phyloP scores from a whole-genome alignment of 805 yeast genomes.

The Ogataea sp. region DNA sequence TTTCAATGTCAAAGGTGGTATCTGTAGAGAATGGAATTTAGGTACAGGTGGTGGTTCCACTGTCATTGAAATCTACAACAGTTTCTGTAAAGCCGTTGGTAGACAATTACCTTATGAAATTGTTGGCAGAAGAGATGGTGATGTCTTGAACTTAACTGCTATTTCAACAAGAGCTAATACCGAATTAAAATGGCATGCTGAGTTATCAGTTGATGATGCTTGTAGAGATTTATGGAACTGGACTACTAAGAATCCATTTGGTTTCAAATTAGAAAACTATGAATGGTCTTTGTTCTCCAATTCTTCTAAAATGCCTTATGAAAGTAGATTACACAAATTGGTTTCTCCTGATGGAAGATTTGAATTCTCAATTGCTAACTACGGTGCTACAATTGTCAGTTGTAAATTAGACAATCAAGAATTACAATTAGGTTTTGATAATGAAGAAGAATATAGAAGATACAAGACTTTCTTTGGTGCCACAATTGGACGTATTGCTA shows the following conservation, averaged over 20 bases:
- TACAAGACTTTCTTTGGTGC: conserved; percentile 52
- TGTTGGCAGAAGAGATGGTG: conserved; percentile 66
- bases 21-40: conserved; percentile 72
- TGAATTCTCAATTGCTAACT: conserved; percentile 35
- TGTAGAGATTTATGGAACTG: conserved; percentile 74
- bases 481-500: conserved; percentile 59
- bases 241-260: conserved; percentile 62
- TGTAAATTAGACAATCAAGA: conserved; percentile 30
- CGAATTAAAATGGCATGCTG: conserved; percentile 61
- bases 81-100: conserved; percentile 61
- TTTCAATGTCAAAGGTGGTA: conserved; percentile 28
- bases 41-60: conserved; percentile 81
- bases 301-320: conserved; percentile 10
- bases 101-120: conserved; percentile 55
- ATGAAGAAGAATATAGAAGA: conserved; percentile 20
- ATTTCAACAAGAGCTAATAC: conserved; percentile 55
- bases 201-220: conserved; percentile 48
- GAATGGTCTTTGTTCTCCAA: conserved; percentile 22
- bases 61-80: conserved; percentile 60
- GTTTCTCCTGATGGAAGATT: conserved; percentile 14
- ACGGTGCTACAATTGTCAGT: conserved; percentile 44
- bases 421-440: conserved; percentile 32
- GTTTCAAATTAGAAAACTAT: conserved; percentile 34
- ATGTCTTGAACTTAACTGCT: conserved; percentile 64
- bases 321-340: conserved; percentile 28